phyloP scores from a whole-genome alignment of 2,329 filamentous ascomycete species.

The Pseudocercospora pini-densiflorae region DNA sequence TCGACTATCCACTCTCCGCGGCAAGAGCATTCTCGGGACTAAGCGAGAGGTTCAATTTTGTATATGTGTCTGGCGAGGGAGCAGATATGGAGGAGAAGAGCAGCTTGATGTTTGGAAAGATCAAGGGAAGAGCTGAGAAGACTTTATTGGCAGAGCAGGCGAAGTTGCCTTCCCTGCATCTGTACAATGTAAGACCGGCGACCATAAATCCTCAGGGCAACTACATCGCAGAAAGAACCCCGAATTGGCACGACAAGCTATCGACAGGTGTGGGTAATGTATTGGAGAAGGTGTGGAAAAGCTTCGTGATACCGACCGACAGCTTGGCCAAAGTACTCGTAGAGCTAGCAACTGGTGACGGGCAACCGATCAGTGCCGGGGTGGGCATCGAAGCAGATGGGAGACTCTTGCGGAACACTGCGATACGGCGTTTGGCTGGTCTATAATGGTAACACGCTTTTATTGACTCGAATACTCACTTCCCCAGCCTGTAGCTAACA shows the following conservation, averaged over 20 bases:
- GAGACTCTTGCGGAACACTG: slow-evolving; percentile 45
- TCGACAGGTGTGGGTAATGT: slow-evolving; percentile 22
- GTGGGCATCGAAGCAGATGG: slow-evolving; percentile 46
- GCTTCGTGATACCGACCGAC: slow-evolving; percentile 50
- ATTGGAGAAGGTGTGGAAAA: slow-evolving; percentile 38
- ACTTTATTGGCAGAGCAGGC: slow-evolving; percentile 59
- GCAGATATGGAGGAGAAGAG: slow-evolving; percentile 62
- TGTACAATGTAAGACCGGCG: slow-evolving; percentile 63
- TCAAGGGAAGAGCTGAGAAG: slow-evolving; percentile 71
- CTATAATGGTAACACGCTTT: background rate
- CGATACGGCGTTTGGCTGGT: slow-evolving; percentile 45
- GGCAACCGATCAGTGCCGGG: slow-evolving; percentile 43
- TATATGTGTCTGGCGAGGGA: slow-evolving; percentile 70
- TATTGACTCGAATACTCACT: too few species aligned
- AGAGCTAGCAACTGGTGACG: slow-evolving; percentile 55
- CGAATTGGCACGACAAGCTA: slow-evolving; percentile 20
- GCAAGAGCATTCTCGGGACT: slow-evolving; percentile 63
- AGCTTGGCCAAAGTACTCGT: slow-evolving; percentile 55
- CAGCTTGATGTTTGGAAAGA: slow-evolving; percentile 63
- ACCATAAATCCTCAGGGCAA: slow-evolving; percentile 58
- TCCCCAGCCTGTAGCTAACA: too few species aligned
- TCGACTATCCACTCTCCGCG: slow-evolving; percentile 67
- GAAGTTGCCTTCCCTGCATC: slow-evolving; percentile 53
- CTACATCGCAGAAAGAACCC: slow-evolving; percentile 25
- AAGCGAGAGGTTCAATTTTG: slow-evolving; percentile 66